These are phyloP conservation scores for Mycena crocata DNA, from an alignment of 768 basidiomycete genomes.

Conservation along the genomic window DNA sequence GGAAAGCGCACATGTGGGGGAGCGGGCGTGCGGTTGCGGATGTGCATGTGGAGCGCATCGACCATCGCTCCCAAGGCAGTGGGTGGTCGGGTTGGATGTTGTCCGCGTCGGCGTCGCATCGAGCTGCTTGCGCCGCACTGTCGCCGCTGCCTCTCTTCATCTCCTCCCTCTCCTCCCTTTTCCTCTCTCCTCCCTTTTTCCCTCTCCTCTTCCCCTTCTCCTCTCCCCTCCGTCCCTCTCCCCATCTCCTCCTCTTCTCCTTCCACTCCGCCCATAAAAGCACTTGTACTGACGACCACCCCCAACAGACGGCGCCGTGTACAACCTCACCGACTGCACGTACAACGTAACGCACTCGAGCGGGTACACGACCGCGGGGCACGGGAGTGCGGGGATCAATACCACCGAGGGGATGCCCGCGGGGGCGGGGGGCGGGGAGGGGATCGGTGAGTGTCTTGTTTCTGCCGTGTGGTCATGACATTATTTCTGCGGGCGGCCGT, in stretches of 20 bases:
- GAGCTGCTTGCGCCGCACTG: too few species aligned
- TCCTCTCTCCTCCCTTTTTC: not conserved
- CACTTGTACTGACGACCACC: not conserved
- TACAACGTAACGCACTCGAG: constrained; percentile 66
- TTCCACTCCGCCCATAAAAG: too few species aligned
- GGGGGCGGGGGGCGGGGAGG: not conserved
- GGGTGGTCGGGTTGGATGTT: too few species aligned
- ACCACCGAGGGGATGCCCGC: constrained; percentile 41
- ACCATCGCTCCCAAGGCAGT: too few species aligned
- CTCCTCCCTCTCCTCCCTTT: not conserved
- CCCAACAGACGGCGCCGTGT: constrained; percentile 70
- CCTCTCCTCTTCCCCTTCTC: not conserved
- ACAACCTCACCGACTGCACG: constrained; percentile 90
- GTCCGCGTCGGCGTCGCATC: too few species aligned
- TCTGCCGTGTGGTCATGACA: not conserved
- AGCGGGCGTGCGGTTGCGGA: too few species aligned
- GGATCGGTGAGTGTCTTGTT: constrained; percentile 23
- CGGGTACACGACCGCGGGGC: constrained; percentile 53
- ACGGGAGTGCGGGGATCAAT: constrained; percentile 37
- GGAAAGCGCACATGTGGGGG: too few species aligned
- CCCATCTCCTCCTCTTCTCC: not conserved
- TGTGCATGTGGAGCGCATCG: too few species aligned
- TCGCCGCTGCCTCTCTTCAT: not conserved
- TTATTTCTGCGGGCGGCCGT: too few species aligned
- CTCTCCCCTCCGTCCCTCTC: not conserved